These are phyloP conservation scores for Xylaria sp. DNA, from an alignment of 2,329 filamentous ascomycete genomes.

Conservation along the genomic window DNA sequence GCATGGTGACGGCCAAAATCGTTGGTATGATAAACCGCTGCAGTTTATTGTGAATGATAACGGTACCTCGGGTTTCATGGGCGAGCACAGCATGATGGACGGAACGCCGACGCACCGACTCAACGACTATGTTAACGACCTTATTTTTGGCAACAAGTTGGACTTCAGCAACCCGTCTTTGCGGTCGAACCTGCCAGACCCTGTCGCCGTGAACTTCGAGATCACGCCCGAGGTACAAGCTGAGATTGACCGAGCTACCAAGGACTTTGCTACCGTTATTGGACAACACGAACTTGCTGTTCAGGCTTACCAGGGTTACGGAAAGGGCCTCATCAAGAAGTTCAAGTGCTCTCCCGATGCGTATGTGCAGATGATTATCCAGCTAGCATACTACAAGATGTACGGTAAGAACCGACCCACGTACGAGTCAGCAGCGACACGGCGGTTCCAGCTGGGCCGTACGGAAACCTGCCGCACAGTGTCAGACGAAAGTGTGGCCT, in stretches of 20 bases:
- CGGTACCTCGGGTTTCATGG: slow-evolving; percentile 95
- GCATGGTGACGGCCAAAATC: slow-evolving; percentile 95
- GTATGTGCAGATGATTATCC: slow-evolving; percentile 98
- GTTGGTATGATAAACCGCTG: slow-evolving; percentile 97
- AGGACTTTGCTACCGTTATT: slow-evolving; percentile 85
- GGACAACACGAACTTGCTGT: slow-evolving; percentile 89
- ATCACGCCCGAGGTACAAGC: slow-evolving; percentile 77
- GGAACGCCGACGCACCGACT: slow-evolving; percentile 96
- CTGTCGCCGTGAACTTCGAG: slow-evolving; percentile 80
- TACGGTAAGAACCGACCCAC: slow-evolving; percentile 97
- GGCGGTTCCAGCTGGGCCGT: slow-evolving; percentile 94
- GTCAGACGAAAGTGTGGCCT: slow-evolving; percentile 89
- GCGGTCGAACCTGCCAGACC: slow-evolving; percentile 86
- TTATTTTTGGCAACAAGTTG: slow-evolving; percentile 94
- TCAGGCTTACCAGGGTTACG: slow-evolving; percentile 96
- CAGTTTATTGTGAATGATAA: slow-evolving; percentile 99
- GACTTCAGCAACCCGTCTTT: slow-evolving; percentile 83
- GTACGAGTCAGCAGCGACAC: slow-evolving; percentile 94
- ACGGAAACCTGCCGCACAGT: slow-evolving; percentile 96
- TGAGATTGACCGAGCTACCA: slow-evolving; percentile 81
- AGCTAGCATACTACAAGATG: slow-evolving; percentile 98
- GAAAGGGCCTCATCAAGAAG: slow-evolving; percentile 98
- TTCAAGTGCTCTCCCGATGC: slow-evolving; percentile 98
- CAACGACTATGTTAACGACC: slow-evolving; percentile 92
- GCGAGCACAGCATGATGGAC: slow-evolving; percentile 99